Evolutionary conservation across 2,329 filamentous ascomycete species (phyloP).

Genomic region (Fusarium sp.): DNA sequence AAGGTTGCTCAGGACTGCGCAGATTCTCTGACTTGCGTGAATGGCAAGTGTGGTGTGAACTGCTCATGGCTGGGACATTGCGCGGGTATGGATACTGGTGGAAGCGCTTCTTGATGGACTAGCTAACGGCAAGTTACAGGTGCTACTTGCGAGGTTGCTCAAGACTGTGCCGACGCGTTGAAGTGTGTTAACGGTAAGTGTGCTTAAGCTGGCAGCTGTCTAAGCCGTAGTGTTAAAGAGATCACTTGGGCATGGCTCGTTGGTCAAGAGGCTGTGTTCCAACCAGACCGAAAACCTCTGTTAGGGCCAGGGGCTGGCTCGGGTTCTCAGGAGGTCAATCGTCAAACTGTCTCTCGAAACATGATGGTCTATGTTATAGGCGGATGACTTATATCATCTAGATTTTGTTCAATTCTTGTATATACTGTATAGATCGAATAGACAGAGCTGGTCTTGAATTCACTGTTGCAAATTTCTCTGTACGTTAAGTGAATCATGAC

Average conservation of each 20-base stretch:
- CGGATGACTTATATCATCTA: background rate
- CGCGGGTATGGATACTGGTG: background rate
- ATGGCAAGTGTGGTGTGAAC: conserved; percentile 5
- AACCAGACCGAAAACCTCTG: no score
- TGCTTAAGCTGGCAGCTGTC: background rate
- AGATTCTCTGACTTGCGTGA: background rate
- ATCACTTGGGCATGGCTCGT: background rate
- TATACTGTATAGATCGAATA: background rate
- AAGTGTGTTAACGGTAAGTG: conserved; percentile 8
- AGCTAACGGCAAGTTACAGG: background rate
- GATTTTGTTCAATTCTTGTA: background rate
- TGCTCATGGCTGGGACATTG: conserved; percentile 2
- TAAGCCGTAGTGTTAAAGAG: background rate
- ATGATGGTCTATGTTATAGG: no score
- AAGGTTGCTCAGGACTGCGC: conserved; percentile 15
- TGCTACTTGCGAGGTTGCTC: conserved; percentile 9
- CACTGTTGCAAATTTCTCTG: no score
- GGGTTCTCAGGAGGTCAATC: background rate
- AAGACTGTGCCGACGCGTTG: conserved; percentile 5
- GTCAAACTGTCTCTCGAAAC: no score
- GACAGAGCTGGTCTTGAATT: background rate
- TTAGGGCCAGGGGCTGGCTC: background rate
- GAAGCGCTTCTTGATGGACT: background rate
- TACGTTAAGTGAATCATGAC: no score
- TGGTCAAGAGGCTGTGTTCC: background rate